Evolutionary conservation across 768 basidiomycete genomes (phyloP).

Genomic region (Termitomyces heimii): DNA sequence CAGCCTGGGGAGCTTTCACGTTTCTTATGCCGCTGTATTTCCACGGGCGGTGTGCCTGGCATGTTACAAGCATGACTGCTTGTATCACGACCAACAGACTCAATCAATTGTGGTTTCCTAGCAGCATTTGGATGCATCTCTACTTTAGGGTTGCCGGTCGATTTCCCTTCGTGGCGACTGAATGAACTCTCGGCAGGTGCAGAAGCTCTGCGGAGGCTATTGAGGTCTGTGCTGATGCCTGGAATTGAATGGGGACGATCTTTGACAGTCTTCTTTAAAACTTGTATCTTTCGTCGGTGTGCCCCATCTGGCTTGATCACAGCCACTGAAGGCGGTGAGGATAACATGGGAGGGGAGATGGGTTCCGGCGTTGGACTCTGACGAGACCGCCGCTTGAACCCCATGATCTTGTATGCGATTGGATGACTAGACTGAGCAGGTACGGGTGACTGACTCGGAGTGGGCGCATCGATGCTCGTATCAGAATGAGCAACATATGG

Average conservation of each 20-base stretch:
- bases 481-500: constrained; percentile 41
- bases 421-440: constrained; percentile 32
- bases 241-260: constrained; percentile 50
- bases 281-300: constrained; percentile 4
- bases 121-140: constrained; percentile 8
- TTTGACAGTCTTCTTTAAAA: constrained; percentile 9
- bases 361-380: constrained; percentile 49
- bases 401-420: constrained; percentile 59
- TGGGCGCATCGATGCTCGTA: constrained; percentile 40
- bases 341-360: constrained; percentile 22
- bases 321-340: constrained; percentile 5
- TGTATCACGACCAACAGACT: constrained; percentile 22
- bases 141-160: constrained; percentile 6
- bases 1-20: constrained; percentile 33
- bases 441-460: constrained; percentile 23
- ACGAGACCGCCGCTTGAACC: constrained; percentile 53
- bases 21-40: constrained; percentile 25
- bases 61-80: constrained; percentile 16
- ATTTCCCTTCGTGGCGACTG: constrained; percentile 16
- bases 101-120: constrained; percentile 28
- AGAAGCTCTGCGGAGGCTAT: constrained; percentile 44
- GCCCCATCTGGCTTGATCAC: constrained; percentile 3
- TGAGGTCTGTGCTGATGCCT: constrained; percentile 44
- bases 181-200: constrained; percentile 29
- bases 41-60: constrained; percentile 27